Evolutionary conservation across 768 basidiomycete species (phyloP), one percentile per base, ranked within the genome.

Genomic region (Basidioascus undulatus): DNA sequence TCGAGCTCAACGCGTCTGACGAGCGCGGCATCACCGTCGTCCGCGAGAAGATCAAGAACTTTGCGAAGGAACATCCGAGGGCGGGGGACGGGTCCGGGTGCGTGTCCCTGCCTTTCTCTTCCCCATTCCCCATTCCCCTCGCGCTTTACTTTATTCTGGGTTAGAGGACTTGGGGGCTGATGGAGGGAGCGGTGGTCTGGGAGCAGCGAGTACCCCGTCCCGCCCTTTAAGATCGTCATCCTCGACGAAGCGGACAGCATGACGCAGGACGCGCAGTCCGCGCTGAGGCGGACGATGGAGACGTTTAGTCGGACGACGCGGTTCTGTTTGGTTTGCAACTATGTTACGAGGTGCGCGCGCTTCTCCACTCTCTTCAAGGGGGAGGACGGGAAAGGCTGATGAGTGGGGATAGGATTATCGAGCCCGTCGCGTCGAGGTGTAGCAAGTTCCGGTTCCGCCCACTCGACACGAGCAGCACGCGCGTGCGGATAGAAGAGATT

Each of bases 231-330:
- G 57, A 89, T 98, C 48, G 77, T 98, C 54, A 96, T 98, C 47
- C 70, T 98, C 20, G 92, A 98, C 52, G 92, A 98, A 60, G 92
- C 92, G 18, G 92, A 98, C 57, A 89, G 84, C 5, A 98, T 98
- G 92, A 98, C 92, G 5, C 89, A 96, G 61, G 92, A 98, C 55
- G 92, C 92, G 5, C 92, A 98, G 57, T 86, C 78, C 26, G 92
- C 92, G 0, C 64, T 98, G 31, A 68, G 92, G 32, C 71, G 92
- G n/a, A 96, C 96, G 55, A 98, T 98, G 92, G 92, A 98, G 59
- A 87, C 74, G n/a, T 86, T 96, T 53, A 82, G 82, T 15, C 70
- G 78, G 42, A 96, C 96, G 55, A 98, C 92, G 25, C 69, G 92
- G 5, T 98, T 98, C 61, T 98, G 92, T 58, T 65, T 98, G 18